Evolutionary conservation across 371 early-diverging fungal genomes (phyloP).

Genomic region (Apophysomyces variabilis): DNA sequence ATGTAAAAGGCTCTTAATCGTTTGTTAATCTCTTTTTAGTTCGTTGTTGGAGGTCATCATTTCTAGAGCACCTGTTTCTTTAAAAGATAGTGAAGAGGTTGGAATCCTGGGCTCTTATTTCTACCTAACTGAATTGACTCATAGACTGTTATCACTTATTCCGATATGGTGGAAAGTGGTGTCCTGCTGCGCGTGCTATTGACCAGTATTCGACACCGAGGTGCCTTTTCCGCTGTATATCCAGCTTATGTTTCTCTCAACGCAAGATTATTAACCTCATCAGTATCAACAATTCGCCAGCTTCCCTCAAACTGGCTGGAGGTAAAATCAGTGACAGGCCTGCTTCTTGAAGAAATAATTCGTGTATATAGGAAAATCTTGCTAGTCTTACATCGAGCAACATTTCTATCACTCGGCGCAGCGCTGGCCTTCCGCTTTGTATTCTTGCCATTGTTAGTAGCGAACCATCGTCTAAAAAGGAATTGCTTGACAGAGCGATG

Average conservation of each 20-base stretch:
- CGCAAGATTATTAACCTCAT: constrained; percentile 63
- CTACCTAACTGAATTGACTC: background rate
- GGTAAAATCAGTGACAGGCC: constrained; percentile 35
- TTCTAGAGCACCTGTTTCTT: constrained; percentile 36
- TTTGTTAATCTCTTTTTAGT: constrained; percentile 21
- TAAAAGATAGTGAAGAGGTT: constrained; percentile 15
- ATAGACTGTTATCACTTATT: constrained; percentile 24
- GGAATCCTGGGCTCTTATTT: background rate
- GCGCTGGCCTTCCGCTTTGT: constrained; percentile 89
- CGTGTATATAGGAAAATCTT: constrained; percentile 30
- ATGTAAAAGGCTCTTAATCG: background rate
- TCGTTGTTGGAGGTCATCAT: constrained; percentile 48
- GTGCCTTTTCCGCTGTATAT: constrained; percentile 90
- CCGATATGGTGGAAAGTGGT: constrained; percentile 60
- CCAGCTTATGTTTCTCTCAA: constrained; percentile 79
- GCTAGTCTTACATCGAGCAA: constrained; percentile 57
- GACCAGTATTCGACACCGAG: constrained; percentile 87
- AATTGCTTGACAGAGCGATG: constrained; percentile 70
- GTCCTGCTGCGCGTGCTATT: constrained; percentile 61
- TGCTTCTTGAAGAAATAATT: too few species aligned
- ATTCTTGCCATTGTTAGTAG: constrained; percentile 85
- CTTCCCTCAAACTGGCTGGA: constrained; percentile 73
- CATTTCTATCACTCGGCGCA: constrained; percentile 92
- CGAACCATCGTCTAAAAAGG: constrained; percentile 66
- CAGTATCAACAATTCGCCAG: constrained; percentile 43